Evolutionary conservation across 257 asterid species (phyloP).

Genomic region (Scutellaria galericulata): DNA sequence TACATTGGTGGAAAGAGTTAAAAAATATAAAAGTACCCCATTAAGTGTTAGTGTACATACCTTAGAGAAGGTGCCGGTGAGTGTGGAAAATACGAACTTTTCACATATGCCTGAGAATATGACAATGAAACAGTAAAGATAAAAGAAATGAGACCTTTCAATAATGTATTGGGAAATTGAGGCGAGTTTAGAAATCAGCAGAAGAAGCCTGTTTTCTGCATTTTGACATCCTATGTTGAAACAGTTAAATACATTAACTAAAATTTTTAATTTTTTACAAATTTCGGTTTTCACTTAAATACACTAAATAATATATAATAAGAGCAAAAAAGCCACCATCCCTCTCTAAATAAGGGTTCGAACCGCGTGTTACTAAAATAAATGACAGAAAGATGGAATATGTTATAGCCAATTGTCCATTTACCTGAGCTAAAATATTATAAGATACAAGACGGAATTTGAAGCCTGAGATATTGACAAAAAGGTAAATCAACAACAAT

Average conservation of each 20-base stretch:
- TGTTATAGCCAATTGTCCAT: background rate
- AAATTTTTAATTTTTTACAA: background rate
- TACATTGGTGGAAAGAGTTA: background rate
- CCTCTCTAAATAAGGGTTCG: background rate
- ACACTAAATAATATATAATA: background rate
- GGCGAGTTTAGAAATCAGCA: too few relatives aligned
- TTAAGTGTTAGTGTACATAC: constrained; percentile 43
- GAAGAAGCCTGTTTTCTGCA: too few relatives aligned
- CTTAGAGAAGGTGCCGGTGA: constrained; percentile 86
- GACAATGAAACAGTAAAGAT: constrained; percentile 10
- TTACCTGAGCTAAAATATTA: constrained; percentile 92
- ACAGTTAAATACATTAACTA: background rate
- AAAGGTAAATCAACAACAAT: constrained; percentile 22
- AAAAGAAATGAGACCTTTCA: background rate
- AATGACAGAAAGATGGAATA: constrained; percentile 15
- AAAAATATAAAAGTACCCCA: background rate
- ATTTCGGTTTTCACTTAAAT: background rate
- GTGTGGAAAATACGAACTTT: constrained; percentile 75
- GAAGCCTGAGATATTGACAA: constrained; percentile 55
- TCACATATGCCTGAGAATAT: constrained; percentile 71
- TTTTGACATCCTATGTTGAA: too few relatives aligned
- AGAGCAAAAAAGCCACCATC: background rate
- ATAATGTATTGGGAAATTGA: too few relatives aligned
- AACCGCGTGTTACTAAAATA: background rate
- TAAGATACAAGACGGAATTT: constrained; percentile 84